Conservation (phyloP, 441 rosid genomes). For the Pelargonium citronellum region DNA sequence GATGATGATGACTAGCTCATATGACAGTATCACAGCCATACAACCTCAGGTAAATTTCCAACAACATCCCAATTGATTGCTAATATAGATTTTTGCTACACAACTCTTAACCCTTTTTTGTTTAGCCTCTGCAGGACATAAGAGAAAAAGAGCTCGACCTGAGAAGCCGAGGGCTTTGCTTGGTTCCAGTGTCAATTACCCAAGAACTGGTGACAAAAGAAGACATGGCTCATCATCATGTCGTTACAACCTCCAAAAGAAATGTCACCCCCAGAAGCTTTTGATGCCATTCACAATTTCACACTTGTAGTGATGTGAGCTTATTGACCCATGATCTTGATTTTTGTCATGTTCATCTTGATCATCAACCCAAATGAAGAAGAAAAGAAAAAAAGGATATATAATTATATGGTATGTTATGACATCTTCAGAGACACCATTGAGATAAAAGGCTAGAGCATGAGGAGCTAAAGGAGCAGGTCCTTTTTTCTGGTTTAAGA, state of each 20-base stretch:
- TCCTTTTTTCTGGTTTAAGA: too few relatives aligned
- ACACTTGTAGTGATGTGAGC: too few relatives aligned
- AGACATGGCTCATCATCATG: conserved; percentile 10
- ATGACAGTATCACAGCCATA: neutral
- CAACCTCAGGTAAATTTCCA: neutral
- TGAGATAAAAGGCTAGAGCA: too few relatives aligned
- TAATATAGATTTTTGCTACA: neutral
- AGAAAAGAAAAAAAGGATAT: too few relatives aligned
- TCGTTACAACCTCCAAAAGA: conserved; percentile 6
- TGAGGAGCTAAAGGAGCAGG: too few relatives aligned
- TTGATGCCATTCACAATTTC: neutral
- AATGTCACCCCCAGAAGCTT: neutral
- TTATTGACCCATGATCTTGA: too few relatives aligned
- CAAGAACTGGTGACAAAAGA: conserved; percentile 22
- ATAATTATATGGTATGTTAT: too few relatives aligned
- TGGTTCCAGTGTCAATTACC: conserved; percentile 41
- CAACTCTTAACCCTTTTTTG: neutral
- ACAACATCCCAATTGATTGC: neutral
- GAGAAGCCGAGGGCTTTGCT: conserved; percentile 50
- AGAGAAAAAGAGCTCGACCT: conserved; percentile 29
- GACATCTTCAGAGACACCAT: too few relatives aligned
- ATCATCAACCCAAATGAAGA: too few relatives aligned
- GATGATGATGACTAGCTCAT: conserved; percentile 33
- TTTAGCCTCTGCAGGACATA: conserved; percentile 24
- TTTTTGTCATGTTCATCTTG: too few relatives aligned